phyloP scores from a whole-genome alignment of 345 rosid species.

The Boechera stricta region DNA sequence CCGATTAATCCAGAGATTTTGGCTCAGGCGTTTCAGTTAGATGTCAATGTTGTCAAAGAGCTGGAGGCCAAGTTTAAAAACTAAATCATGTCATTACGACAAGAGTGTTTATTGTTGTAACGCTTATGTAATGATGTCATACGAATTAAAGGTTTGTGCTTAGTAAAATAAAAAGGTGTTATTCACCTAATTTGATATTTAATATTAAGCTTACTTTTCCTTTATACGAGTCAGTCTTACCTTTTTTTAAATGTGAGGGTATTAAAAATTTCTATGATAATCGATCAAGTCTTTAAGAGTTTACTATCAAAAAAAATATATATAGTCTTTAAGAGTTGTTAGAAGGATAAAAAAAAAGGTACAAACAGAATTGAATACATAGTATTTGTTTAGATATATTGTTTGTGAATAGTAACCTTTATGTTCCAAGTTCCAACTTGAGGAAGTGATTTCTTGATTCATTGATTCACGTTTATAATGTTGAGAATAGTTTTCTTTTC shows the following conservation, averaged over 20 bases:
- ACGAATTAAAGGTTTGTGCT: background rate
- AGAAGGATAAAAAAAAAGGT: background rate
- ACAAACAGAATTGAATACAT: too few species aligned
- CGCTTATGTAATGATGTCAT: slow-evolving; percentile 15
- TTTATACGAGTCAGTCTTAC: background rate
- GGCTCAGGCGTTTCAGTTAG: slow-evolving; percentile 52
- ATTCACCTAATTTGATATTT: slow-evolving; percentile 23
- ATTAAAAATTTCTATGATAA: background rate
- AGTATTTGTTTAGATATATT: too few species aligned
- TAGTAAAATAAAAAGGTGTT: slow-evolving; percentile 21
- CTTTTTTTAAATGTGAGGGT: too few species aligned
- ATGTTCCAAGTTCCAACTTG: too few species aligned
- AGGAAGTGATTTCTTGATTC: too few species aligned
- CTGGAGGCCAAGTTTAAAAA: slow-evolving; percentile 48
- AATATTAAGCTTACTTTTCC: background rate
- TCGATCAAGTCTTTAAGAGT: background rate
- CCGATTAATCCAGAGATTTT: slow-evolving; percentile 48
- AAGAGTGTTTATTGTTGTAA: slow-evolving; percentile 13
- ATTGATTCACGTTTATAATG: too few species aligned
- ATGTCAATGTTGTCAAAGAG: slow-evolving; percentile 42
- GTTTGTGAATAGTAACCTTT: too few species aligned
- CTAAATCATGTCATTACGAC: background rate
- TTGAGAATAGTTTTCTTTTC: too few species aligned
- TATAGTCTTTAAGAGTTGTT: background rate
- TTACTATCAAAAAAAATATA: too few species aligned